Evolutionary conservation across 805 yeast species (phyloP), one percentile per base, ranked within the genome.

Genomic region (Yarrowia yakushimensis): DNA sequence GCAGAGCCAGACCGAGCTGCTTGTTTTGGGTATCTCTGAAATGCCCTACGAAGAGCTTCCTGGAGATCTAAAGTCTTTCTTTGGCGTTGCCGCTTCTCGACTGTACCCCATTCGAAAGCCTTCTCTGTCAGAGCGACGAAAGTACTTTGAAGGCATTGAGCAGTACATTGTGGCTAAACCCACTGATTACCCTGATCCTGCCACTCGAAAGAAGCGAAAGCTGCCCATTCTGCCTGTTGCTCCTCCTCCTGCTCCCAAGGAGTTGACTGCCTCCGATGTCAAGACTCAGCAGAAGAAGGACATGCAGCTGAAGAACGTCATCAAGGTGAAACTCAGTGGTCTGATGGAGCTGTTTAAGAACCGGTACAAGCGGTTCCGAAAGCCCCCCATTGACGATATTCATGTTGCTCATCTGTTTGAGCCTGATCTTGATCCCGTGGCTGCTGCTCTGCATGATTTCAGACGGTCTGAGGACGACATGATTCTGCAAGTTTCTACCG

Each of bases 341-440:
- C 76, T 94, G 41, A 88, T 94, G 94, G 98, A 94, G 66, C 75
- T 89, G 22, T 88, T 93, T 77, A 91, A 92, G 71, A 84, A 78
- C 63, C 80, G 97, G 52, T 94, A 93, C 72, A 90, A 90, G 69
- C 78, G 97, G 63, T 94, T 94, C 77, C 87, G 86, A 69, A 94
- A 92, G 69, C 98, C 99, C 0, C 79, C 88, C 0, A 83, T 94
- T 63, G 98, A 93, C 63, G 97, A 91, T 66, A 76, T 80, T 17
- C 77, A 80, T 13, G 76, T 93, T 54, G 78, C 83, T 23, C 96
- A 91, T 72, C 75, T 94, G 48, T 93, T 93, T 75, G 96, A 89
- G 64, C 84, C 87, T 0, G 69, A 74, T 1, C 73, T 64, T 7
- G 65, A 64, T 13, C 75, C 76, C 46, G 78, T 78, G 8, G 43